Percentiles rank a stretch among this genome's conserved stretches.
Conservation (phyloP, 805 yeast species). For the Candida cerambycidarum region DNA sequence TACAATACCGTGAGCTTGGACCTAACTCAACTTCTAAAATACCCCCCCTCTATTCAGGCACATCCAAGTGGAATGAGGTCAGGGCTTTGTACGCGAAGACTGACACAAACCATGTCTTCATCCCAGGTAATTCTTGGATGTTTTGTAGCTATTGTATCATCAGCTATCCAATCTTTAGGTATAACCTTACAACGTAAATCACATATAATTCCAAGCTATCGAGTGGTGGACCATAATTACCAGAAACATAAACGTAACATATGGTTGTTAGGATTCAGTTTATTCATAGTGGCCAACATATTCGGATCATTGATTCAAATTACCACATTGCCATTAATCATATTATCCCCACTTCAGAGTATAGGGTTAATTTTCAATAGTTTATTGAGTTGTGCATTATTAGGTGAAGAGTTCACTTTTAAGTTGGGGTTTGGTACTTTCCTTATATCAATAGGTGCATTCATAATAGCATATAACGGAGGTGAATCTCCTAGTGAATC, state of each 20-base stretch:
- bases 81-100: neutral
- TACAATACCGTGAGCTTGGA: too few species aligned
- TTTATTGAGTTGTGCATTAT: slow-evolving; percentile 58
- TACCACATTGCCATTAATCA: slow-evolving; percentile 76
- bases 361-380: slow-evolving; percentile 87
- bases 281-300: slow-evolving; percentile 72
- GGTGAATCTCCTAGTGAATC: slow-evolving; percentile 31
- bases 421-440: slow-evolving; percentile 63
- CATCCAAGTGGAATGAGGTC: too few species aligned
- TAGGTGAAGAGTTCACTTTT: slow-evolving; percentile 65
- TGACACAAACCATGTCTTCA: neutral
- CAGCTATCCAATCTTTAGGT: slow-evolving; percentile 80
- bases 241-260: slow-evolving; percentile 45
- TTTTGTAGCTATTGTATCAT: slow-evolving; percentile 67
- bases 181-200: slow-evolving; percentile 79
- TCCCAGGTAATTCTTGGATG: slow-evolving; percentile 45
- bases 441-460: slow-evolving; percentile 71
- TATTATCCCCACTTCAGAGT: slow-evolving; percentile 81
- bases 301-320: slow-evolving; percentile 83
- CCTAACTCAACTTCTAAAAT: too few species aligned
- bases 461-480: slow-evolving; percentile 74
- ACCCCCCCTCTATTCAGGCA: too few species aligned
- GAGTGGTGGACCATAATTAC: slow-evolving; percentile 27
- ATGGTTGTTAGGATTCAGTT: slow-evolving; percentile 73
- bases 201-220: slow-evolving; percentile 45